A percentile compares a stretch with the other conserved stretches of the same genome.
Conservation (phyloP, 1,284 basidiomycete species). For the Apiotrichum montevideense region DNA sequence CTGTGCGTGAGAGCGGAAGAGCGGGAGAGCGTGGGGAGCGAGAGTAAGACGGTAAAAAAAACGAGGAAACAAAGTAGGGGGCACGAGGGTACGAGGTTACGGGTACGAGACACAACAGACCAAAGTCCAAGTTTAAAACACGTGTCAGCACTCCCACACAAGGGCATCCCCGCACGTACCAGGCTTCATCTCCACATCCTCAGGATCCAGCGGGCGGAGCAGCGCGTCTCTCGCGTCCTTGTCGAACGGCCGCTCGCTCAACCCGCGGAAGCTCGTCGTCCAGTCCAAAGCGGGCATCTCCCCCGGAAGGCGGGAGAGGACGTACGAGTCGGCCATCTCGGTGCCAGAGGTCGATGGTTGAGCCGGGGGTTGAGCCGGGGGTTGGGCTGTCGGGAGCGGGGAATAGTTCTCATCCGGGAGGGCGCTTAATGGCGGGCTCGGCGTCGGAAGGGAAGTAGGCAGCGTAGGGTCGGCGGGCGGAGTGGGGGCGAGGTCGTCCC, state of each 20-base stretch:
- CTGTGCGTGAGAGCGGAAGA: constrained; percentile 47
- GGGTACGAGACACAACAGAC: too few species aligned
- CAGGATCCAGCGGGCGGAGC: constrained; percentile 64
- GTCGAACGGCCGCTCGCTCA: constrained; percentile 71
- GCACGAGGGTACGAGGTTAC: too few species aligned
- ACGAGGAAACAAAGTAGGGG: too few species aligned
- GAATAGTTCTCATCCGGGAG: constrained; percentile 20
- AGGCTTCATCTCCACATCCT: constrained; percentile 19
- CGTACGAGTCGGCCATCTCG: constrained; percentile 8
- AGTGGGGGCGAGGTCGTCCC: too few species aligned
- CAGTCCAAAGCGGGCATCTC: constrained; percentile 55
- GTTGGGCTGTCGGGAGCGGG: constrained; percentile 16
- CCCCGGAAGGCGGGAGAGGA: constrained; percentile 2
- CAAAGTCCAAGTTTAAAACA: not conserved
- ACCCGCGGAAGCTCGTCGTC: constrained; percentile 79
- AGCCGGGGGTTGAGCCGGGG: too few species aligned
- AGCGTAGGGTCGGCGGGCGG: too few species aligned
- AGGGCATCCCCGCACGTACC: not conserved
- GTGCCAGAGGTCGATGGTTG: not conserved
- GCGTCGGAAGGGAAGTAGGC: too few species aligned
- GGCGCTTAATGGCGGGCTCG: constrained; percentile 14
- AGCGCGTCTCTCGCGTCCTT: constrained; percentile 69
- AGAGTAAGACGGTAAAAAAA: not conserved
- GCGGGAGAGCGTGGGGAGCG: not conserved
- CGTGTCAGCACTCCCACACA: not conserved